Conservation (phyloP, 208 protist genomes). For the Crithidia thermophila region DNA sequence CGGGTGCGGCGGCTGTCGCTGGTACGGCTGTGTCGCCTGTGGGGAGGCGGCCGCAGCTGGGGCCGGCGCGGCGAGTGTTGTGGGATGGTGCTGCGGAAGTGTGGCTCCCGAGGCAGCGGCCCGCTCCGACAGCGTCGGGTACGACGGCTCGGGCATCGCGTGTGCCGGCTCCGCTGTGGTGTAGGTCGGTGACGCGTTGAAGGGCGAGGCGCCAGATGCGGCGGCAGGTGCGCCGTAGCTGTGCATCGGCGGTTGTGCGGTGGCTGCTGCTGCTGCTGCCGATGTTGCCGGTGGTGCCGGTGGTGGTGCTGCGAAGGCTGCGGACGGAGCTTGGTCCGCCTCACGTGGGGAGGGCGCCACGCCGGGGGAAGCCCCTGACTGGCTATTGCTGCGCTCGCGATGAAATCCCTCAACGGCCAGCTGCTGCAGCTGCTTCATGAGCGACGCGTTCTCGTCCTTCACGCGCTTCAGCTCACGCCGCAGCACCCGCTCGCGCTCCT, state of each 20-base stretch:
- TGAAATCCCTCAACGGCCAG: constrained; percentile 30
- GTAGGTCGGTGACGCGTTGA: not conserved
- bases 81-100: no score
- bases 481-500: constrained; percentile 54
- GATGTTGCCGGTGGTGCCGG: no score
- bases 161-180: not conserved
- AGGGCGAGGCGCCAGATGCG: not conserved
- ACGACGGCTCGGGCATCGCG: not conserved
- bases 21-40: not conserved
- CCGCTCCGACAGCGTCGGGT: not conserved
- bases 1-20: not conserved
- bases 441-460: constrained; percentile 36
- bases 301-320: no score
- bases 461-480: constrained; percentile 27
- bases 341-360: no score
- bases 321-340: not conserved
- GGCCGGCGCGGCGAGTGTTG: no score
- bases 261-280: not conserved
- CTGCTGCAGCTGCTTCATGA: constrained; percentile 45
- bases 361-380: not conserved
- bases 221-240: not conserved
- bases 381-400: constrained; percentile 20
- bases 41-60: not conserved
- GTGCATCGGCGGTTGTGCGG: not conserved
- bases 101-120: no score